Evolutionary conservation across 768 basidiomycete species (phyloP).

Genomic region (Mycena crocata): DNA sequence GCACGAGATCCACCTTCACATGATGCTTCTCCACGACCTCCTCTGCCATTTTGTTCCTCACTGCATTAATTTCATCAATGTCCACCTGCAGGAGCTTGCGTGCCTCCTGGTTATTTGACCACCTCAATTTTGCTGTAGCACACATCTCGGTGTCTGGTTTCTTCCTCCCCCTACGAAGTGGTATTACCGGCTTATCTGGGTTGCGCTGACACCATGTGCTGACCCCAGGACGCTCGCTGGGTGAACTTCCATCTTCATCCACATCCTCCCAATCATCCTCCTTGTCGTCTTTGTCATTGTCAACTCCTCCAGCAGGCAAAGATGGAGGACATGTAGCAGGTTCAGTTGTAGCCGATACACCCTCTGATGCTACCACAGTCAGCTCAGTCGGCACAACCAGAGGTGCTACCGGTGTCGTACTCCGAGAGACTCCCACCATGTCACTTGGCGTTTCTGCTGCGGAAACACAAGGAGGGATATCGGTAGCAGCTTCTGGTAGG

Average conservation of each 20-base stretch:
- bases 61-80: background rate
- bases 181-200: background rate
- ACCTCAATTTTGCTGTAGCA: background rate
- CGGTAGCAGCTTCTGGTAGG: too few species aligned
- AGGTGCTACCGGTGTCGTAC: too few species aligned
- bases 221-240: background rate
- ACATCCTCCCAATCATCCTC: background rate
- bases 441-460: too few species aligned
- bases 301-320: too few species aligned
- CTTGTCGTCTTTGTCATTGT: too few species aligned
- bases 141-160: background rate
- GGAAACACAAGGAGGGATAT: too few species aligned
- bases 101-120: background rate
- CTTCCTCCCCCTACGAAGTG: background rate
- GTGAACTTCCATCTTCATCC: background rate
- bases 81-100: background rate
- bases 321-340: too few species aligned
- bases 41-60: background rate
- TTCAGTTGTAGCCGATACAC: too few species aligned
- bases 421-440: too few species aligned
- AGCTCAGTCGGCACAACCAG: too few species aligned
- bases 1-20: background rate
- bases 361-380: too few species aligned
- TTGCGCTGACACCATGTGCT: background rate
- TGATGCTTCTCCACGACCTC: constrained; percentile 1